Evolutionary conservation across 2,329 filamentous ascomycete genomes (phyloP).

Genomic region (Fusarium devonianum): DNA sequence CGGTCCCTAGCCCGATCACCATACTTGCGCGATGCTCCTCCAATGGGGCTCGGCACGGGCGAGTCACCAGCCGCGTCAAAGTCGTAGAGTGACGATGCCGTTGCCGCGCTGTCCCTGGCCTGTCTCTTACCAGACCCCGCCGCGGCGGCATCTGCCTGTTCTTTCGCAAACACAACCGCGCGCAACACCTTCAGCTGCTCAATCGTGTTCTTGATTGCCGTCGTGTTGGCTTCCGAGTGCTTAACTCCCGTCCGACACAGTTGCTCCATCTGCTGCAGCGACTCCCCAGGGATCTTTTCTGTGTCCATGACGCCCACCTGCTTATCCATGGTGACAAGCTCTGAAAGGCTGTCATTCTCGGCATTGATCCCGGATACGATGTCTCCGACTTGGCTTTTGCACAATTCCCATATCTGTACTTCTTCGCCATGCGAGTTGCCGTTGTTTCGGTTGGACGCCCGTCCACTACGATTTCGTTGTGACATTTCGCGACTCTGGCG

Average conservation of each 20-base stretch:
- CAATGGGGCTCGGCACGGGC: constrained; percentile 54
- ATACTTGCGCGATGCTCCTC: constrained; percentile 46
- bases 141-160: constrained; percentile 48
- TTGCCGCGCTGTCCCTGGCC: constrained; percentile 37
- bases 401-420: constrained; percentile 52
- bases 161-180: constrained; percentile 54
- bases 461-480: constrained; percentile 54
- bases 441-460: constrained; percentile 54
- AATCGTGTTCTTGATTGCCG: constrained; percentile 48
- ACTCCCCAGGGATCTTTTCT: constrained; percentile 48
- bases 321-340: constrained; percentile 52
- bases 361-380: constrained; percentile 51
- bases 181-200: constrained; percentile 54
- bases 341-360: constrained; percentile 51
- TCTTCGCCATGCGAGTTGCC: constrained; percentile 54
- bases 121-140: constrained; percentile 44
- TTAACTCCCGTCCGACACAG: constrained; percentile 53
- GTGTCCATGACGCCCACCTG: constrained; percentile 50
- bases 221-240: constrained; percentile 49
- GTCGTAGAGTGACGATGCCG: constrained; percentile 51
- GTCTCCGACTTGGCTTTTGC: constrained; percentile 50
- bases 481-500: constrained; percentile 47
- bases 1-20: constrained; percentile 50
- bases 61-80: constrained; percentile 56
- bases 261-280: constrained; percentile 54